Evolutionary conservation across 2,329 filamentous ascomycete genomes (phyloP).

Genomic region (Epicoccum sorghinum): DNA sequence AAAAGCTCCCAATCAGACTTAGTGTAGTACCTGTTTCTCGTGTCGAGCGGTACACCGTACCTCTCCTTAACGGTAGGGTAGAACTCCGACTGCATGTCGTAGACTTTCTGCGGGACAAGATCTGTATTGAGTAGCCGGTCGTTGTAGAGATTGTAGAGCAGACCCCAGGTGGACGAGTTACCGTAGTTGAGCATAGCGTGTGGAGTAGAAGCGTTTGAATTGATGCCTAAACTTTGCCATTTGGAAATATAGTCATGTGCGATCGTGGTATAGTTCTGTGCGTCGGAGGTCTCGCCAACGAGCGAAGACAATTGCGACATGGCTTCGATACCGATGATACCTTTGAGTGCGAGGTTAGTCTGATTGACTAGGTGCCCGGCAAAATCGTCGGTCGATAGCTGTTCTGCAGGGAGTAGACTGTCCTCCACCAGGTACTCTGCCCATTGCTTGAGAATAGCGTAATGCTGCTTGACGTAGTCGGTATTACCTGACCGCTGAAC

Average conservation of each 20-base stretch:
- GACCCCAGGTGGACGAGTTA: conserved; percentile 81
- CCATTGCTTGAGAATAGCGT: conserved; percentile 77
- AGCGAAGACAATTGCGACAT: conserved; percentile 73
- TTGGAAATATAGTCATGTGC: conserved; percentile 70
- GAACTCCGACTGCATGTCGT: conserved; percentile 80
- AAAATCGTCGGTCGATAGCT: conserved; percentile 87
- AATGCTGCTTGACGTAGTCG: conserved; percentile 66
- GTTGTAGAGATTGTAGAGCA: conserved; percentile 83
- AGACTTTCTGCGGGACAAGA: conserved; percentile 78
- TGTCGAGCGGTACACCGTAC: conserved; percentile 83
- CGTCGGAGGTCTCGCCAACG: conserved; percentile 63
- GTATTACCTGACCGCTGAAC: conserved; percentile 71
- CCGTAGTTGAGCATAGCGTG: conserved; percentile 83
- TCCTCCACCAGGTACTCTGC: conserved; percentile 76
- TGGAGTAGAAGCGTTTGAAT: conserved; percentile 64
- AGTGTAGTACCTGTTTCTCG: conserved; percentile 74
- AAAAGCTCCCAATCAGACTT: conserved; percentile 94
- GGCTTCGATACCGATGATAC: conserved; percentile 79
- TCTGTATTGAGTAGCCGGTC: conserved; percentile 56
- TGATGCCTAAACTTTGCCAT: conserved; percentile 73
- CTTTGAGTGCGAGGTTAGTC: conserved; percentile 82
- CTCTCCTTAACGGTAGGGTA: conserved; percentile 79
- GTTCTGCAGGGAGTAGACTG: conserved; percentile 73
- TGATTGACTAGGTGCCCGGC: conserved; percentile 78
- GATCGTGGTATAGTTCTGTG: conserved; percentile 66